Evolutionary conservation across 768 basidiomycete genomes (phyloP).

Genomic region (Trametes sanguinea): DNA sequence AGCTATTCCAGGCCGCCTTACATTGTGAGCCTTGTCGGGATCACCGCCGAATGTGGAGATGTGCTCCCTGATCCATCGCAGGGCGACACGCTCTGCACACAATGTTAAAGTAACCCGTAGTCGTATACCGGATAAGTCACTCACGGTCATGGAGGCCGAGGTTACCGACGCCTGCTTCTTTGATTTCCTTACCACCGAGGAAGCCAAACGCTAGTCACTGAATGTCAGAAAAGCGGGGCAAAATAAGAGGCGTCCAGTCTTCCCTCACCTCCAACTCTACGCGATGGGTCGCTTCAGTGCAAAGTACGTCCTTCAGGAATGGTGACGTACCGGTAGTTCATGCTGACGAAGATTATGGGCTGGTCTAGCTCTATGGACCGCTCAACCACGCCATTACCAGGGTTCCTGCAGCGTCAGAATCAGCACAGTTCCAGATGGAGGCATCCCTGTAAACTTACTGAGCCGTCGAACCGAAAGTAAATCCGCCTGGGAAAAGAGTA

Average conservation of each 20-base stretch:
- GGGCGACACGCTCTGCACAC: conserved; percentile 36
- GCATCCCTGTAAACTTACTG: not conserved
- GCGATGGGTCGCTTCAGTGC: conserved; percentile 22
- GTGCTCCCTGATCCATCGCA: conserved; percentile 46
- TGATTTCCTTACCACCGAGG: conserved; percentile 40
- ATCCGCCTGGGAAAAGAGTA: not conserved
- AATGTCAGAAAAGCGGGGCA: not conserved
- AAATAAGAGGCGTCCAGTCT: conserved; percentile 24
- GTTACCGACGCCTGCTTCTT: conserved; percentile 42
- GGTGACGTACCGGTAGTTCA: conserved; percentile 46
- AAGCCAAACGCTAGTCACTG: conserved; percentile 39
- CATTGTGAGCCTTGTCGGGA: conserved; percentile 43
- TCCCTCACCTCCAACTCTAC: conserved; percentile 54
- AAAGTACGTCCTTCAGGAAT: not conserved
- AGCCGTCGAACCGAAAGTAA: conserved; percentile 2
- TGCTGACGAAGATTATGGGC: conserved; percentile 52
- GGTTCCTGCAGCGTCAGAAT: conserved; percentile 35
- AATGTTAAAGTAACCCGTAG: conserved; percentile 16
- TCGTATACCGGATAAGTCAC: not conserved
- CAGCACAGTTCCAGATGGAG: too few species aligned
- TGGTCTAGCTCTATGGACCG: conserved; percentile 45
- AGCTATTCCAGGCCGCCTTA: conserved; percentile 5
- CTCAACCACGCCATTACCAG: conserved; percentile 44
- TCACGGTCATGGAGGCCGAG: conserved; percentile 51
- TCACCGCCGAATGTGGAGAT: conserved; percentile 46